Evolutionary conservation across 2,329 filamentous ascomycete genomes (phyloP), one percentile per base, ranked within the genome.

Genomic region (Aulographum hederae): DNA sequence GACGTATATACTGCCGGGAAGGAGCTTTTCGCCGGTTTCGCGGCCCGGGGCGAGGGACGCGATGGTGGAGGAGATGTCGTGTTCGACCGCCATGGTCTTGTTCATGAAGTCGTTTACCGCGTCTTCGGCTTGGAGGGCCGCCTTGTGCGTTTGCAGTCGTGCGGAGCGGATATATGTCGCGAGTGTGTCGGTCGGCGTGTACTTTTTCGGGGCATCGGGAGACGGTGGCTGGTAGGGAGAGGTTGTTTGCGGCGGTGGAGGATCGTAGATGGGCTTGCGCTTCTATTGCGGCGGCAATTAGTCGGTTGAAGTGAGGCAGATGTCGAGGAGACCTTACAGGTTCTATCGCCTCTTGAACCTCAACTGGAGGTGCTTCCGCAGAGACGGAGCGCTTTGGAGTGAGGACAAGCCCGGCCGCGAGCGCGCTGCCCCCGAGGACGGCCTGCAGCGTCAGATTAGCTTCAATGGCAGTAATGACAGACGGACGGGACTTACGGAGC

Each of bases 1-100:
- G 29, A 95, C 84, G 59, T 95, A 95, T 43, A 95, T 72, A 37
- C 73, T 65, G 17, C 86, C 86, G 20, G 89, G 89, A 57, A 95
- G 74, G 34, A 98, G 67, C 50, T 74, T 73, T 64, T 98, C 89
- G 51, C 79, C 80, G 37, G 73, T 80, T 56, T 86, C 78, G 46
- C 75, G 76, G 23, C 84, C 65, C 18, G 89, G 89, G 14, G 85
- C 89, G 25, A 98, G 69, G 15, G 78, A 84, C 36, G 85, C 81
- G 43, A 98, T 58, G 38, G 89, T 95, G 55, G 68, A 70, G 45
- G 86, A 92, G 61, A 95, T 85, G 49, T 74, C 79, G 52, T 78
- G 74, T 64, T 98, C 89, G 41, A 92, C 73, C 51, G 74, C 58
- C 48, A 98, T 80, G 43, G 78, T 78, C 41, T 68, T 69, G 52